Base-by-base conservation (phyloP, 495 filamentous ascomycete genomes). In the Trichocladium antarcticum region DNA sequence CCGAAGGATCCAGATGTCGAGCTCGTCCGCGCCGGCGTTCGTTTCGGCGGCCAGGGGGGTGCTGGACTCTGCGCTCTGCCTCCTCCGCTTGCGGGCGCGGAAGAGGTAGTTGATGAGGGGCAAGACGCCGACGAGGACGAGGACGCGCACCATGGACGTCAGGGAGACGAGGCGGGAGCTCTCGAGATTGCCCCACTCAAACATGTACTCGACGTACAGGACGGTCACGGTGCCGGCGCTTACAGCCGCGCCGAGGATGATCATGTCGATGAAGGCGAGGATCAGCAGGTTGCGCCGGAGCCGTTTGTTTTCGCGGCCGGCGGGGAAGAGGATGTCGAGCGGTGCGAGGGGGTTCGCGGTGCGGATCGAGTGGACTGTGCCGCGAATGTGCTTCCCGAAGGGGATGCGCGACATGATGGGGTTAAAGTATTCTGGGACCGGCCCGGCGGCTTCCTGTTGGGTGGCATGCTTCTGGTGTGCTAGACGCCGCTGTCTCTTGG, bases 1-100 rank as follows among this genome's bases (percentile, higher is more conserved):
- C 0, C 89, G 84, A 39, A 98, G 82, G 19, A 92, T 63, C 57
- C 70, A 71, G 20, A 98, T 69, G 55, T 98, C 92, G 20, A 95
- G 67, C 27, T 57, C 71, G 62, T 93, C 86, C 3, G 82, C 83
- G n/a, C 92, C 92, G 4, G 68, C 51, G 54, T 80, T 81, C 42
- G 62, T 59, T 43, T 76, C 72, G 0, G 60, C 51, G 0, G 63
- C 50, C 1, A 56, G 44, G n/a, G 51, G 56, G 10, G 56, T 50
- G 63, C 56, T 21, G 64, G 54, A 32, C 55, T 52, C 46, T 62
- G 54, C 0, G 60, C 57, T 22, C 64, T 34, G 63, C 31, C 45
- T 56, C 24, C 24, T 27, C 8, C 24, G 24, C 24, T 27, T 27
- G 45, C 72, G 46, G 62, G 60, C 76, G 32, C 85, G 83, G 59